Evolutionary conservation across 2,329 filamentous ascomycete species (phyloP).

Genomic region (Curvularia eragrostidis): DNA sequence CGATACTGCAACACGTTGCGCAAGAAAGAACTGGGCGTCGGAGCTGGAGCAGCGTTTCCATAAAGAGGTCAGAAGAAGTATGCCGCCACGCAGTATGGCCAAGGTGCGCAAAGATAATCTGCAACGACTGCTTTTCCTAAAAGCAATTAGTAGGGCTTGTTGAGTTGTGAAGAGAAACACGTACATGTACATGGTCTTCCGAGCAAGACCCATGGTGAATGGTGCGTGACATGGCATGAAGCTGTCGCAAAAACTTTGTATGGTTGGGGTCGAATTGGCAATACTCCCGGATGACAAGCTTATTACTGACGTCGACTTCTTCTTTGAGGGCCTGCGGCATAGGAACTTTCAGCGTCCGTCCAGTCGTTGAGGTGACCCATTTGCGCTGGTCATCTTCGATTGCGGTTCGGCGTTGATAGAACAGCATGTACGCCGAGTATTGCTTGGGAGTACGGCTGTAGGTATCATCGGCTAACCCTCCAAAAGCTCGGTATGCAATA

Average conservation of each 20-base stretch:
- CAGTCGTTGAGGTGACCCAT: constrained; percentile 50
- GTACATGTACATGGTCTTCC: constrained; percentile 48
- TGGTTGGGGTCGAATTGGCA: constrained; percentile 80
- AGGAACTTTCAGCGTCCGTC: constrained; percentile 56
- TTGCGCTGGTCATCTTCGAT: constrained; percentile 54
- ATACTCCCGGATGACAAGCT: constrained; percentile 74
- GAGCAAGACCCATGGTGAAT: constrained; percentile 60
- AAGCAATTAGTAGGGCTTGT: constrained; percentile 4
- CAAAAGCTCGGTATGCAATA: constrained; percentile 78
- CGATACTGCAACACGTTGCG: constrained; percentile 62
- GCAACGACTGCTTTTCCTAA: constrained; percentile 60
- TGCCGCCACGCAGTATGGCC: constrained; percentile 77
- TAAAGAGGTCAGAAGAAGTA: constrained; percentile 71
- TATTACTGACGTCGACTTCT: constrained; percentile 75
- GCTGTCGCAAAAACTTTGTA: constrained; percentile 67
- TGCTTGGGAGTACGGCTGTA: constrained; percentile 41
- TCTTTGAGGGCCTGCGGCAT: constrained; percentile 56
- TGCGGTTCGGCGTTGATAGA: constrained; percentile 83
- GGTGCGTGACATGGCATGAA: constrained; percentile 65
- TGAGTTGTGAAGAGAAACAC: neutral
- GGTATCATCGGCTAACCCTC: constrained; percentile 48
- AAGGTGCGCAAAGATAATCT: constrained; percentile 68
- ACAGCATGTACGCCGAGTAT: constrained; percentile 92
- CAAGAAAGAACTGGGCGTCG: constrained; percentile 60
- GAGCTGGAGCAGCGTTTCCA: constrained; percentile 61